Percentiles rank a stretch among this genome's conserved stretches.
Evolutionary conservation across 2,329 filamentous ascomycete species (phyloP).

Genomic region (Beauveria caledonica): DNA sequence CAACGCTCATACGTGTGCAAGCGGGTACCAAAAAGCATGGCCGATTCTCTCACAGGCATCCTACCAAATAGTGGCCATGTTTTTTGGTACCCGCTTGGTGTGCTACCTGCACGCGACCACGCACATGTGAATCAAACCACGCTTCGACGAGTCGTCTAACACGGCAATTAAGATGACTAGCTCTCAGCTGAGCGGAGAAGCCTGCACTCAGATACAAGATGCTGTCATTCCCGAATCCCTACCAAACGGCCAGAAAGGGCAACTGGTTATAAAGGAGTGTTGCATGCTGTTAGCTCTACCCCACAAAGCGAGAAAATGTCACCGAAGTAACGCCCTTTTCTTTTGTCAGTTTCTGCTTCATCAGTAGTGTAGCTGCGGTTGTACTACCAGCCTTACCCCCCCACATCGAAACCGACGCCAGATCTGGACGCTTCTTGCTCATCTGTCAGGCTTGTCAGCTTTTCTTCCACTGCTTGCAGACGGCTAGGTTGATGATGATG

Average conservation of each 20-base stretch:
- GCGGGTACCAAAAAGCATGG: no score
- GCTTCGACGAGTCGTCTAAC: not conserved
- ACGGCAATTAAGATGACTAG: not conserved
- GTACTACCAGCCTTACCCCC: no score
- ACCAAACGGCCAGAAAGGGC: not conserved
- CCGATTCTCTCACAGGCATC: no score
- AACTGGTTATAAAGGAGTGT: not conserved
- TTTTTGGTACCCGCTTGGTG: no score
- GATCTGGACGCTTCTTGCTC: not conserved
- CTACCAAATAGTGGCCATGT: no score
- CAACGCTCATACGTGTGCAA: not conserved
- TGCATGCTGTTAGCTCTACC: not conserved
- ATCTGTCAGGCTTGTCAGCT: not conserved
- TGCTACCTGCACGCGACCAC: not conserved
- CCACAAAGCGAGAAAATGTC: not conserved
- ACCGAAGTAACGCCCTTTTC: slow-evolving; percentile 5
- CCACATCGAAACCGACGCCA: not conserved
- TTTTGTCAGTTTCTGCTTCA: not conserved
- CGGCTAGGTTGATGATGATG: no score
- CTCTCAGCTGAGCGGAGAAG: not conserved
- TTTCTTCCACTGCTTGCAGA: not conserved
- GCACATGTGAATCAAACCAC: not conserved
- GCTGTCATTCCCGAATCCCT: no score
- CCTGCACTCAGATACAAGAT: no score
- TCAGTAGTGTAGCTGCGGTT: not conserved